Evolutionary conservation across 768 basidiomycete genomes (phyloP).

Genomic region (Omphalotus guepiniiformis): DNA sequence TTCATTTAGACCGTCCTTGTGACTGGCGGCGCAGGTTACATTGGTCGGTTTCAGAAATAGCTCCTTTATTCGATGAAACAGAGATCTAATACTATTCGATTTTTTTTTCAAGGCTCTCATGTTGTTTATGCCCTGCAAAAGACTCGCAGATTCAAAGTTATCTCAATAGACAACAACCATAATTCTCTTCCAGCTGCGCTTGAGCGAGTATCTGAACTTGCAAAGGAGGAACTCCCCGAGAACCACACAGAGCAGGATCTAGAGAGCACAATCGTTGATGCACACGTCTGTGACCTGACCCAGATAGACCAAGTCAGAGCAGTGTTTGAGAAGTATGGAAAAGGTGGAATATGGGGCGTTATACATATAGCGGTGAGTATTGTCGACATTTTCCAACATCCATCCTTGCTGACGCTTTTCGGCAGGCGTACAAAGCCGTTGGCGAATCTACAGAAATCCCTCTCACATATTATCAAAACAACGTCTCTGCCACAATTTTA

Average conservation of each 20-base stretch:
- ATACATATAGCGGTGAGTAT: constrained; percentile 80
- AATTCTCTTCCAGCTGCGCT: constrained; percentile 83
- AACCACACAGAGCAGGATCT: constrained; percentile 64
- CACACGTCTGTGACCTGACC: constrained; percentile 70
- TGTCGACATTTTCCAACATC: not conserved
- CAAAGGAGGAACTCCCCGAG: constrained; percentile 64
- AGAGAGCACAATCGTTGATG: constrained; percentile 70
- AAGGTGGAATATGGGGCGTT: constrained; percentile 94
- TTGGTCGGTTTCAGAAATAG: constrained; percentile 46
- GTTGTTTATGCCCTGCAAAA: constrained; percentile 83
- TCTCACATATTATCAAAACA: constrained; percentile 89
- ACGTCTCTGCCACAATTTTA: constrained; percentile 83
- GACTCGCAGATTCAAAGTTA: constrained; percentile 86
- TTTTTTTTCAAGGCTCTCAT: constrained; percentile 70
- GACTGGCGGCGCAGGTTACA: constrained; percentile 87
- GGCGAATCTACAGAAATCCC: constrained; percentile 95
- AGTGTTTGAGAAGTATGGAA: constrained; percentile 81
- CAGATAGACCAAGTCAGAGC: constrained; percentile 62
- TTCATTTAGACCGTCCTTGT: constrained; percentile 54
- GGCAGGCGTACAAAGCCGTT: constrained; percentile 93
- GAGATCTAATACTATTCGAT: constrained; percentile 10
- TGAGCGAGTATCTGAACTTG: constrained; percentile 73
- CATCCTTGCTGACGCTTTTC: constrained; percentile 2
- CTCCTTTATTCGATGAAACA: not conserved
- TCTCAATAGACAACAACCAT: constrained; percentile 93